Conservation (phyloP, 2,329 filamentous ascomycete genomes). For the Diplodia sapinea region DNA sequence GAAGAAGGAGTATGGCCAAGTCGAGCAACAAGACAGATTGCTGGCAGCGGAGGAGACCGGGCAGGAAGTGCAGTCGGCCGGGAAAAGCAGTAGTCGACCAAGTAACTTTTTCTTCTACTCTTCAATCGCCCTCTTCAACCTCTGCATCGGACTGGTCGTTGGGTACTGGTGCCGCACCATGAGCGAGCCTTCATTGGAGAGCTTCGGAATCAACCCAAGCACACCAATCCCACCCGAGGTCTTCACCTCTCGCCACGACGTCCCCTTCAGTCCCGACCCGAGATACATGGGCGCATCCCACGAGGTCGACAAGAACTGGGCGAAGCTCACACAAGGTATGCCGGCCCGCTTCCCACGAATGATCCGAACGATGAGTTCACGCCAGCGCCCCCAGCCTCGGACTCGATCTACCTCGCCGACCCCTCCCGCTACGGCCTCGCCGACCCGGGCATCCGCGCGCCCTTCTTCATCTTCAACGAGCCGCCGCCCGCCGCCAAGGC, state of each 20-base stretch:
- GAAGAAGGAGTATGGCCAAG: background rate
- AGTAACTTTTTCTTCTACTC: constrained; percentile 4
- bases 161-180: background rate
- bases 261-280: constrained; percentile 5
- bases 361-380: background rate
- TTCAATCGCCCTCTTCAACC: background rate
- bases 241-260: background rate
- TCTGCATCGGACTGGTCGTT: background rate
- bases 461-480: constrained; percentile 5
- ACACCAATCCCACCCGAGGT: background rate
- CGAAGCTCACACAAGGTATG: background rate
- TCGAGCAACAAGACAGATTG: constrained; percentile 1
- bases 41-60: background rate
- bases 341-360: too few species aligned
- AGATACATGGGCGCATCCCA: background rate
- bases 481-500: background rate
- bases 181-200: background rate
- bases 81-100: background rate
- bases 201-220: constrained; percentile 9
- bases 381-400: background rate
- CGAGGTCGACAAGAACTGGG: constrained; percentile 11
- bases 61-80: background rate
- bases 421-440: background rate
- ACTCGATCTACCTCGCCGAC: constrained; percentile 3
- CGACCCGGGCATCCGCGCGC: background rate